Evolutionary conservation across 2,329 filamentous ascomycete genomes (phyloP), one percentile per base, ranked within the genome.

Genomic region (Fusarium citri): DNA sequence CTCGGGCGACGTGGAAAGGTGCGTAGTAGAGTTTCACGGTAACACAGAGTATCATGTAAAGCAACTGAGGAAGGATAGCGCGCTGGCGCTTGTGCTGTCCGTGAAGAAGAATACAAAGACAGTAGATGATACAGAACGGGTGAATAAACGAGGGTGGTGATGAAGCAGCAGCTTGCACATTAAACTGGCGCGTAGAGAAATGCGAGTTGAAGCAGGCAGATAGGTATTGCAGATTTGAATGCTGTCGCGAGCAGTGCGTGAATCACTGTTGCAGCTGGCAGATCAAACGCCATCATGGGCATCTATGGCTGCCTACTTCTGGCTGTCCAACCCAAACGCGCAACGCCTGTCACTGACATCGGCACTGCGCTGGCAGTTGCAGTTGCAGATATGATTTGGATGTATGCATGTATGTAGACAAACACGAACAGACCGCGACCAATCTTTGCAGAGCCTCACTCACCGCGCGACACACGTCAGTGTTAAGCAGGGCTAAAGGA

Each of bases 311-410:
- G 51, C 37, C 60, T 59, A 47, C 34, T 58, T 66, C 48, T 69
- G 30, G 40, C 26, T 71, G 68, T 71, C 68, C 68, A 31, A 68
- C 68, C 63, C 56, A 51, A 71, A 64, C 67, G 68, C 68, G 68
- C 49, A 48, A 62, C 55, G 34, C 42, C 57, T 57, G 55, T 68
- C 54, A 68, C 54, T 48, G 47, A 42, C 46, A 57, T 31, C 25
- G 48, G 49, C 48, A 59, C 55, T 59, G 55, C 54, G 16, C 60
- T 55, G 47, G 50, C 55, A 60, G 34, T 54, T 43, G 31, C 64
- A 63, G 49, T 46, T 41, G 23, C 42, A 54, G 31, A 26, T 40
- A 47, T 54, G 34, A 23, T 40, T 42, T 43, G 22, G n/a, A 55
- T 26, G 53, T 10, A 48, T 34, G 25, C 47, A 47, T 51, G 49